A percentile compares a stretch with the other conserved stretches of the same genome.
Conservation (phyloP, 2,329 filamentous ascomycete species). For the Teratosphaeria nubilosa region DNA sequence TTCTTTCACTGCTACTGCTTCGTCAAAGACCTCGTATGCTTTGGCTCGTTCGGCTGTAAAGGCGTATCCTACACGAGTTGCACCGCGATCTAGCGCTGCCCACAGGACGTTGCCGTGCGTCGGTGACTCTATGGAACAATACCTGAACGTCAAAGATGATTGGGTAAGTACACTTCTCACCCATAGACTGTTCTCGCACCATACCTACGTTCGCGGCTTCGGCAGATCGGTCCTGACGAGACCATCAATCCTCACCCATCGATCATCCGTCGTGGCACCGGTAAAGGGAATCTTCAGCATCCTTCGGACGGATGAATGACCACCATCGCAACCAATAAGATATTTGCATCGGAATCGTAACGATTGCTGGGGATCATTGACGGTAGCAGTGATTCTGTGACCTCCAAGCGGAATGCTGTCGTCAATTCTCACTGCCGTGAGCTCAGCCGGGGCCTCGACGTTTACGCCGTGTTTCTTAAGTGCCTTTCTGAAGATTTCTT, state of each 20-base stretch:
- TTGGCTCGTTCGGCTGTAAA: slow-evolving; percentile 33
- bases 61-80: slow-evolving; percentile 46
- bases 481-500: slow-evolving; percentile 42
- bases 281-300: slow-evolving; percentile 41
- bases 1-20: slow-evolving; percentile 24
- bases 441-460: slow-evolving; percentile 28
- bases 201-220: slow-evolving; percentile 31
- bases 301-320: slow-evolving; percentile 38
- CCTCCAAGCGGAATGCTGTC: slow-evolving; percentile 16
- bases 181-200: background rate
- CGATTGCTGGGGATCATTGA: slow-evolving; percentile 5
- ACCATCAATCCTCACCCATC: slow-evolving; percentile 47
- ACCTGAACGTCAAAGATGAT: slow-evolving; percentile 3
- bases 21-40: slow-evolving; percentile 12
- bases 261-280: slow-evolving; percentile 41
- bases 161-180: background rate
- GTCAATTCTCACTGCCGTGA: slow-evolving; percentile 30
- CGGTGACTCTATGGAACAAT: slow-evolving; percentile 43
- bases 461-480: slow-evolving; percentile 23
- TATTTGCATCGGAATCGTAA: slow-evolving; percentile 26
- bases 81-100: slow-evolving; percentile 45
- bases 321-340: slow-evolving; percentile 43
- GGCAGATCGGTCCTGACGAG: slow-evolving; percentile 38
- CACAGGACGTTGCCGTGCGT: slow-evolving; percentile 49
- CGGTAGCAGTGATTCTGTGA: slow-evolving; percentile 21